Conservation (phyloP, 768 basidiomycete species). For the Cystobasidiopsis lactophilus region DNA sequence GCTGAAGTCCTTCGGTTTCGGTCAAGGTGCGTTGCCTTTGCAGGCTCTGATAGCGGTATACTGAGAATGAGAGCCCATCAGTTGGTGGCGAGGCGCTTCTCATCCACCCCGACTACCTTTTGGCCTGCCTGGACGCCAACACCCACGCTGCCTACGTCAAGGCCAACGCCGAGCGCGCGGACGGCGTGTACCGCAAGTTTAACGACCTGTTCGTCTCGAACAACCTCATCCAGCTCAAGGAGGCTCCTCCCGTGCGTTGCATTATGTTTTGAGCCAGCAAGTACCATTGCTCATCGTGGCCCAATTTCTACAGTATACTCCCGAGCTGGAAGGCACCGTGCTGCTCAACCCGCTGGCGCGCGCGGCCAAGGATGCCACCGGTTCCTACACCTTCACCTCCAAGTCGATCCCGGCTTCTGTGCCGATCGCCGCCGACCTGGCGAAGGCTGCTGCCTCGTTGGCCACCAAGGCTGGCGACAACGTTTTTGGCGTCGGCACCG, state of each 20-base stretch:
- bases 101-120: conserved; percentile 72
- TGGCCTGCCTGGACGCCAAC: conserved; percentile 59
- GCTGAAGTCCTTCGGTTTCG: conserved; percentile 88
- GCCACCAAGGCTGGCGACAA: conserved; percentile 9
- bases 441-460: conserved; percentile 1
- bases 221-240: conserved; percentile 8
- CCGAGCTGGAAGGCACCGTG: conserved; percentile 65
- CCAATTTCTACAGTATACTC: conserved; percentile 31
- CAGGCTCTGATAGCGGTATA: background rate
- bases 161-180: conserved; percentile 44
- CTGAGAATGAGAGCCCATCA: background rate
- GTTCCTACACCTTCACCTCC: conserved; percentile 57
- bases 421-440: conserved; percentile 4
- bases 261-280: too few species aligned
- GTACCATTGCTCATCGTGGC: conserved; percentile 70
- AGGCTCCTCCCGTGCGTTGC: background rate
- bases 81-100: conserved; percentile 66
- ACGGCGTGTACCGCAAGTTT: conserved; percentile 33
- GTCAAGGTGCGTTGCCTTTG: conserved; percentile 39
- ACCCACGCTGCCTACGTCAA: conserved; percentile 53
- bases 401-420: conserved; percentile 31
- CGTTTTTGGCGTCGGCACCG: conserved; percentile 17
- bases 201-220: conserved; percentile 13
- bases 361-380: conserved; percentile 57
- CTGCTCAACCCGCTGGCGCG: conserved; percentile 82